Conservation (phyloP, 768 basidiomycete genomes). For the Hortiboletus flavorubellus region DNA sequence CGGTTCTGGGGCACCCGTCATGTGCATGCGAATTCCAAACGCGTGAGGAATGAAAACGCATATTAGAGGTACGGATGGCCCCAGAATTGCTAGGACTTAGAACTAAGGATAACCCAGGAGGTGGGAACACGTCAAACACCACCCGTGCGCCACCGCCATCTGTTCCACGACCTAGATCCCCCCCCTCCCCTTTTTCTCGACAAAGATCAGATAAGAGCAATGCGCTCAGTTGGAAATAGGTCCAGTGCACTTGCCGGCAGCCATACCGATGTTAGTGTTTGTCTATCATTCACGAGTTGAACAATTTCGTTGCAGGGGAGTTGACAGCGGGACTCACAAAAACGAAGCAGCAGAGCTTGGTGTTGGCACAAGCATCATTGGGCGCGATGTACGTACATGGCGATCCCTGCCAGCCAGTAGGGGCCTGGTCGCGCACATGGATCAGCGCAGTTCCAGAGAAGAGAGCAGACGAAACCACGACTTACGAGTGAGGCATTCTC, state of each 20-base stretch:
- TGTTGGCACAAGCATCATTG: background rate
- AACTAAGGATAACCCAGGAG: background rate
- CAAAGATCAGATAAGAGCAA: no score
- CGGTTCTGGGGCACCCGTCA: no score
- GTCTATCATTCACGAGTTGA: background rate
- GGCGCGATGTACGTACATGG: background rate
- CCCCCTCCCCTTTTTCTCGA: background rate
- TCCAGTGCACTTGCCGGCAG: background rate
- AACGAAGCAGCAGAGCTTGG: slow-evolving; percentile 5
- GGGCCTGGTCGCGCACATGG: background rate
- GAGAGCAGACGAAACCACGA: background rate
- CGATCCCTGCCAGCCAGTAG: background rate
- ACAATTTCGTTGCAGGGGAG: background rate
- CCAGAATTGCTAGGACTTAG: background rate
- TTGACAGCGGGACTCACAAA: no score
- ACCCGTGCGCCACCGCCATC: background rate
- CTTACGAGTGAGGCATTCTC: background rate
- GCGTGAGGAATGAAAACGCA: no score
- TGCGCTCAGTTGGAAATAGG: background rate
- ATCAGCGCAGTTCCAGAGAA: background rate
- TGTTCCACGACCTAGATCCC: background rate
- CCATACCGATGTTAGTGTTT: background rate
- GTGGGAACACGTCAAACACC: background rate
- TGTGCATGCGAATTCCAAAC: no score
- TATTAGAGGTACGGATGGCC: background rate